Conservation (phyloP, 2,329 filamentous ascomycete species). For the Fusarium miscanthi region DNA sequence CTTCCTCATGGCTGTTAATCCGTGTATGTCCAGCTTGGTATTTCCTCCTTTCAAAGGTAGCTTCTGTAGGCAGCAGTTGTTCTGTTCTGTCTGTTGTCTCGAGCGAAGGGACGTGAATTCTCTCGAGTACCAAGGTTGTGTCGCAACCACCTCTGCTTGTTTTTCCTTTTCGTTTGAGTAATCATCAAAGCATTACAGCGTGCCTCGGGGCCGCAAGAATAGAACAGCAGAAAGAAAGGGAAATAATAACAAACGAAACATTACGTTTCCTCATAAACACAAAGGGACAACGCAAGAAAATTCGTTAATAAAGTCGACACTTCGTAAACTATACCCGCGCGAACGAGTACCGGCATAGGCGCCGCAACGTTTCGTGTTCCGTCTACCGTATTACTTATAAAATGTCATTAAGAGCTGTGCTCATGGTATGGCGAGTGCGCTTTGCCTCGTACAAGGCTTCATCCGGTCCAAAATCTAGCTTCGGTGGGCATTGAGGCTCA, state of each 20-base stretch:
- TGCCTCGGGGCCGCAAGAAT: slow-evolving; percentile 29
- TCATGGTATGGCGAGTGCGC: slow-evolving; percentile 26
- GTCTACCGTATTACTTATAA: slow-evolving; percentile 46
- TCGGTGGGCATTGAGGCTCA: slow-evolving; percentile 1
- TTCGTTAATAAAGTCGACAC: slow-evolving; percentile 36
- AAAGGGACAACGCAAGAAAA: slow-evolving; percentile 45
- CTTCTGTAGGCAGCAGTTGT: slow-evolving; percentile 1
- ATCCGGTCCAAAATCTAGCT: slow-evolving; percentile 2
- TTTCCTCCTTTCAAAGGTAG: slow-evolving; percentile 22
- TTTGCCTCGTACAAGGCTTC: slow-evolving; percentile 16
- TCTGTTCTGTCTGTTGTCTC: slow-evolving; percentile 11
- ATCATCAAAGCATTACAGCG: slow-evolving; percentile 45
- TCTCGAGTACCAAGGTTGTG: slow-evolving; percentile 25
- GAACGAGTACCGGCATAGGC: slow-evolving; percentile 41
- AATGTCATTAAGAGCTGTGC: slow-evolving; percentile 44
- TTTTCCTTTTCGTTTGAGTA: slow-evolving; percentile 24
- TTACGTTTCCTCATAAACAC: slow-evolving; percentile 44
- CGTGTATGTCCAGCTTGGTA: slow-evolving; percentile 32
- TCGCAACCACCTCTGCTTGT: slow-evolving; percentile 3
- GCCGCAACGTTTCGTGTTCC: slow-evolving; percentile 41
- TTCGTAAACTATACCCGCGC: slow-evolving; percentile 40
- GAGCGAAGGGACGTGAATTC: slow-evolving; percentile 39
- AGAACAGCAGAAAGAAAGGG: slow-evolving; percentile 33
- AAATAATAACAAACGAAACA: slow-evolving; percentile 37
- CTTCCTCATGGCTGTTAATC: slow-evolving; percentile 27